phyloP scores from a whole-genome alignment of 2,329 filamentous ascomycete species.

The Epichloe baconii region DNA sequence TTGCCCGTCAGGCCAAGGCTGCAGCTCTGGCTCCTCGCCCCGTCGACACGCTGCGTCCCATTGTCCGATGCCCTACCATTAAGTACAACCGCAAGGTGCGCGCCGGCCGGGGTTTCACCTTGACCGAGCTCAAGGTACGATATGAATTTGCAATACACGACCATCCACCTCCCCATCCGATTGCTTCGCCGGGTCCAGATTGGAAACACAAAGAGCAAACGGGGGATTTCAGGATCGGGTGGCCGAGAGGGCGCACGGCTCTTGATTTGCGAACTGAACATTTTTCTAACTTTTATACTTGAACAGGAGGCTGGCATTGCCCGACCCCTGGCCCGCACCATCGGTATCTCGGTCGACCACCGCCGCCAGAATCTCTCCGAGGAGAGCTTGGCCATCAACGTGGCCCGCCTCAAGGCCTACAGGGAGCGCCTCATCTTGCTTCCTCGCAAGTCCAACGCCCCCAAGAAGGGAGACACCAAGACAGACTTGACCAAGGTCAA shows the following conservation, averaged over 20 bases:
- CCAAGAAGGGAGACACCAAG: constrained; percentile 86
- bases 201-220: not conserved
- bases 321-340: constrained; percentile 85
- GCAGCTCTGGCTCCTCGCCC: constrained; percentile 90
- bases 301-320: constrained; percentile 82
- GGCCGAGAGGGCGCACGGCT: not conserved
- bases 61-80: constrained; percentile 95
- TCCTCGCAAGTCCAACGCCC: constrained; percentile 85
- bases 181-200: not conserved
- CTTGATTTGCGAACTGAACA: not conserved
- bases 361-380: constrained; percentile 95
- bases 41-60: constrained; percentile 89
- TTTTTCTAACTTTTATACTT: constrained; percentile 21
- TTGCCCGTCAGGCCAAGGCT: constrained; percentile 88
- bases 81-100: constrained; percentile 99
- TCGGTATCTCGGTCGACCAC: constrained; percentile 93
- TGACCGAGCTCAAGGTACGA: constrained; percentile 92
- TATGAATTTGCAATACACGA: not conserved
- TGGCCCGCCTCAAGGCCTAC: constrained; percentile 97
- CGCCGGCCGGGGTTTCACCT: constrained; percentile 92
- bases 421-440: constrained; percentile 92
- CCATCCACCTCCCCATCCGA: not conserved
- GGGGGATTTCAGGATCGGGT: not conserved
- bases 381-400: constrained; percentile 89
- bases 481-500: constrained; percentile 61